These are phyloP conservation scores for Phylloboletellus chloephorus DNA, from an alignment of 1,284 basidiomycete genomes.

Conservation along the genomic window DNA sequence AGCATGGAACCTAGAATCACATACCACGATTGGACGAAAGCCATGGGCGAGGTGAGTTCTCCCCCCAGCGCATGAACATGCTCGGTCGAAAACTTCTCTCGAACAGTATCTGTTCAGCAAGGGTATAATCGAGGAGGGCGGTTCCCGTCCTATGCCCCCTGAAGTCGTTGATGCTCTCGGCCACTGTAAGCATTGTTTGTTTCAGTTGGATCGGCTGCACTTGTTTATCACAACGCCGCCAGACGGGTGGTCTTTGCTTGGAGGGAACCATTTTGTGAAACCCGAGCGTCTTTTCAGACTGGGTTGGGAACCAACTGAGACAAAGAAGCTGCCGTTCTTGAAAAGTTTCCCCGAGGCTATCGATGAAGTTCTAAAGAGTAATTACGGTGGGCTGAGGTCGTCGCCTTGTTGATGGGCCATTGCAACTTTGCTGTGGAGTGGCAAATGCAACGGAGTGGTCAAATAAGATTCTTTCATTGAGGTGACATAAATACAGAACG, in stretches of 20 bases:
- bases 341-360: constrained; percentile 34
- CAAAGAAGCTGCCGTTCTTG: constrained; percentile 29
- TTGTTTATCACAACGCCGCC: constrained; percentile 1
- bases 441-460: too few relatives aligned
- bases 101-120: constrained; percentile 34
- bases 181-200: constrained; percentile 29
- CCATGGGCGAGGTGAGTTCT: constrained; percentile 36
- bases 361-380: constrained; percentile 26
- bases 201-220: not conserved
- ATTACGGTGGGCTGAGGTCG: not conserved
- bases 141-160: constrained; percentile 31
- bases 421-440: too few relatives aligned
- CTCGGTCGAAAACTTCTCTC: constrained; percentile 1
- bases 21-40: constrained; percentile 26
- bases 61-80: not conserved
- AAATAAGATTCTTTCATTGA: too few relatives aligned
- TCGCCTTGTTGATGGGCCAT: not conserved
- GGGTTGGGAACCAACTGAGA: constrained; percentile 38
- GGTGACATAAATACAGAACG: constrained; percentile 12
- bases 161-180: constrained; percentile 34
- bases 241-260: constrained; percentile 39
- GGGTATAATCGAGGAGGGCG: constrained; percentile 33
- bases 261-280: constrained; percentile 34
- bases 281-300: constrained; percentile 34
- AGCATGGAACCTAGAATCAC: constrained; percentile 22